A percentile compares a stretch with the other conserved stretches of the same genome.
Conservation (phyloP, 2,329 filamentous ascomycete genomes). For the Pestalotiopsis sp. region DNA sequence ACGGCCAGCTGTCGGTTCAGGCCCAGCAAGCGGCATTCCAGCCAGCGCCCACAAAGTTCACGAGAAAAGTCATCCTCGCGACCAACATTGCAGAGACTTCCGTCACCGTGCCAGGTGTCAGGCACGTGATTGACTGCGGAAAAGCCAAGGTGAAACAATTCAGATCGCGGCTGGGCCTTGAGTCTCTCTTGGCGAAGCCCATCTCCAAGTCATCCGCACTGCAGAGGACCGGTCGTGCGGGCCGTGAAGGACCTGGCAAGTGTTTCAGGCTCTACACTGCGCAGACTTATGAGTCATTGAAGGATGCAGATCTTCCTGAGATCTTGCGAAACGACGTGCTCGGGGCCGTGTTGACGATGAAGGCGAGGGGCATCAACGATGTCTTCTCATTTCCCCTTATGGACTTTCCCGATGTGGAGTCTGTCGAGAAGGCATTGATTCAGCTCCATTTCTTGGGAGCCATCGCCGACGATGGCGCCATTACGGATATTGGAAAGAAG, state of each 20-base stretch:
- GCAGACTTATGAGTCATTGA: conserved; percentile 69
- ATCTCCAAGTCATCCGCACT: conserved; percentile 94
- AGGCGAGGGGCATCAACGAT: conserved; percentile 84
- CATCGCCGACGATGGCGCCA: conserved; percentile 69
- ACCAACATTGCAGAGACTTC: conserved; percentile 99
- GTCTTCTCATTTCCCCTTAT: conserved; percentile 83
- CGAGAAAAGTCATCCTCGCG: conserved; percentile 86
- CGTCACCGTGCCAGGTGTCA: conserved; percentile 90
- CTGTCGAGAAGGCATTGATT: conserved; percentile 79
- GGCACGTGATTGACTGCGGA: conserved; percentile 89
- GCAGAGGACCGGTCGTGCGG: conserved; percentile 88
- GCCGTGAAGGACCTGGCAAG: conserved; percentile 87
- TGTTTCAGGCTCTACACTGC: conserved; percentile 91
- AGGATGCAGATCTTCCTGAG: conserved; percentile 80
- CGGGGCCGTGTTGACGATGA: conserved; percentile 88
- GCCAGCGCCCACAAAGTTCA: conserved; percentile 70
- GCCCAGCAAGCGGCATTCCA: conserved; percentile 87
- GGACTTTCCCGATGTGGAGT: conserved; percentile 76
- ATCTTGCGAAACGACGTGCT: conserved; percentile 89
- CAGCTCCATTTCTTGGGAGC: conserved; percentile 81
- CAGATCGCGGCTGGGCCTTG: conserved; percentile 80
- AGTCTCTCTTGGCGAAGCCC: conserved; percentile 86
- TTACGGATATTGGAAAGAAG: conserved; percentile 74
- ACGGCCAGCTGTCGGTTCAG: conserved; percentile 85
- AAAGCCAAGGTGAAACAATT: conserved; percentile 96